Conservation (phyloP, 2,329 filamentous ascomycete genomes). For the Aspergillus fumigatiaffinis region DNA sequence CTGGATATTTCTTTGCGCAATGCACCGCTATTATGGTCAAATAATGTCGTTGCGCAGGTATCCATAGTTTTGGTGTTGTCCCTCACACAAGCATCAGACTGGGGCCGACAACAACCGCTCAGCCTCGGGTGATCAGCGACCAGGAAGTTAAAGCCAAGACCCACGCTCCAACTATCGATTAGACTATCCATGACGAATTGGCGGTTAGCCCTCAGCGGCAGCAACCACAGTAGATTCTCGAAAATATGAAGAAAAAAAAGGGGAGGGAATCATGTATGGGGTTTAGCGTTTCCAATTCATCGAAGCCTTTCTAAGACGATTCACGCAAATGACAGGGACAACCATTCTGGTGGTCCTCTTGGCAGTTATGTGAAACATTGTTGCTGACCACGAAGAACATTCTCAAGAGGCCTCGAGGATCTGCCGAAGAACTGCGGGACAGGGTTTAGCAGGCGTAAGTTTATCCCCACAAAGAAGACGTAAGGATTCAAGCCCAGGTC, state of each 20-base stretch:
- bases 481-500: neutral
- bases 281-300: neutral
- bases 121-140: conserved; percentile 32
- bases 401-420: neutral
- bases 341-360: neutral
- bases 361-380: neutral
- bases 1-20: neutral
- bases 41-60: conserved; percentile 13
- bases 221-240: neutral
- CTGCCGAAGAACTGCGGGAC: neutral
- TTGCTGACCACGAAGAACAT: neutral
- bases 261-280: neutral
- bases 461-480: neutral
- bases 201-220: neutral
- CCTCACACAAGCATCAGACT: conserved; percentile 10
- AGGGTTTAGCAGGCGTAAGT: neutral
- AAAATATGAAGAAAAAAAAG: neutral
- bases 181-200: neutral
- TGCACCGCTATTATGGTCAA: neutral
- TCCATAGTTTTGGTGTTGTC: conserved; percentile 4
- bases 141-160: conserved; percentile 23
- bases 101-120: conserved; percentile 23
- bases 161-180: conserved; percentile 16
- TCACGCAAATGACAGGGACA: neutral
- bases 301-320: neutral